Evolutionary conservation across 306 rosid genomes (phyloP).

Genomic region (Cicer bijugum): DNA sequence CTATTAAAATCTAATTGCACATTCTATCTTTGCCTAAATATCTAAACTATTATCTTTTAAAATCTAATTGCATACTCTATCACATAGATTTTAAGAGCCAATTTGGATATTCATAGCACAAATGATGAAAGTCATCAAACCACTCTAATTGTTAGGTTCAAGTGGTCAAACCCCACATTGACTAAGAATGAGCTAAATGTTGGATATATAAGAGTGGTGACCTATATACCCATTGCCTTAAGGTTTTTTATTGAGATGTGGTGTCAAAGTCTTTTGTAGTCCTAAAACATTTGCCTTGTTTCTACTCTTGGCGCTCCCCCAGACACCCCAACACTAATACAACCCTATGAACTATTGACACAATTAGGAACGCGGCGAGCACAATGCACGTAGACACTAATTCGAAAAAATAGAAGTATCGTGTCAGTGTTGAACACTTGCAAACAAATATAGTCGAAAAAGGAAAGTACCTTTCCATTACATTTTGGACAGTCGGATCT

Average conservation of each 20-base stretch:
- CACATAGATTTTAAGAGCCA: not conserved
- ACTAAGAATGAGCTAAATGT: no score
- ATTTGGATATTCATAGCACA: conserved; percentile 26
- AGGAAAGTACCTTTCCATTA: conserved; percentile 69
- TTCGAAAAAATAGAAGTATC: not conserved
- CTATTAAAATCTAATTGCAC: no score
- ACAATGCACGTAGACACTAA: no score
- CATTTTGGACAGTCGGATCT: conserved; percentile 83
- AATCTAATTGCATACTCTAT: not conserved
- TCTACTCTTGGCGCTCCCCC: no score
- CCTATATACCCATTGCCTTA: no score
- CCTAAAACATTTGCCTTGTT: no score
- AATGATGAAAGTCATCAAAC: conserved; percentile 1
- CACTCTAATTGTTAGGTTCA: not conserved
- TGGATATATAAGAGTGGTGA: no score
- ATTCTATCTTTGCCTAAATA: no score
- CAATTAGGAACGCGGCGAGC: not conserved
- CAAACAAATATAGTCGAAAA: not conserved
- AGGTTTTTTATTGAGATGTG: no score
- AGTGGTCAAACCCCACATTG: no score
- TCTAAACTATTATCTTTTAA: no score
- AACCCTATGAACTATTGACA: not conserved
- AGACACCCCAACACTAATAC: not conserved
- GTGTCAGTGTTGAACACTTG: not conserved
- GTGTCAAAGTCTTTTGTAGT: no score